Base-by-base conservation (phyloP, 176 grass and related monocot species). In the Echinochloa phyllopogon region DNA sequence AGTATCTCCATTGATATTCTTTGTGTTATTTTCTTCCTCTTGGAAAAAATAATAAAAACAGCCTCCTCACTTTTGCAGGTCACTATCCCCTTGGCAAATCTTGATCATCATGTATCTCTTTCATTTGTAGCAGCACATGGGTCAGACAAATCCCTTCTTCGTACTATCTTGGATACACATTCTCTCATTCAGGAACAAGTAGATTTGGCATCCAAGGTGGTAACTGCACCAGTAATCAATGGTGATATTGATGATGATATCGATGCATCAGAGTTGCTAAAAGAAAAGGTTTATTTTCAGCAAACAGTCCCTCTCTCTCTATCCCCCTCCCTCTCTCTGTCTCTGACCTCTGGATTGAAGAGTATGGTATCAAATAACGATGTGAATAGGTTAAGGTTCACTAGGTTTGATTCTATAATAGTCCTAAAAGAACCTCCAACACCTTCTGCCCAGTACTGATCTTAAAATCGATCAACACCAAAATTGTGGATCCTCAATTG, bases 91-190 rank as follows among this genome's bases (percentile, higher is more conserved):
- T 71, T 99, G 75, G 90, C 88, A 71, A 94, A 91, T 85, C 88
- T 94, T 58, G 88, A 81, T 50, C 84, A 86, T 76, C 86, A 89
- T 72, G 94, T 92, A 51, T 94, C 96, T 63, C 60, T 99, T 87
- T 99, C 96, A 73, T 94, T 91, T 70, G 65, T 99, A 88, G 94
- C 89, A 60, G 91, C 94, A 81, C 89, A 96, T 78, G 91, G 96
- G 78, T 91, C 81, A 23, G 96, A 99, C 82, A 96, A 92, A 67
- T 89, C 96, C 62, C 91, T 99, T 82, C 90, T 99, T 75, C 70
- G 84, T 82, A 84, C 88, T 51, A 69, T 96, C 36, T 66, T 82
- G 83, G 84, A 96, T 69, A 83, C 90, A 79, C 89, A 96, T 94
- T 76, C 93, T 65, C 71, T 79, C 49, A 87, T 99, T 33, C 81